Conservation (phyloP, 2,329 filamentous ascomycete species). For the Penicillium sclerotiorum region DNA sequence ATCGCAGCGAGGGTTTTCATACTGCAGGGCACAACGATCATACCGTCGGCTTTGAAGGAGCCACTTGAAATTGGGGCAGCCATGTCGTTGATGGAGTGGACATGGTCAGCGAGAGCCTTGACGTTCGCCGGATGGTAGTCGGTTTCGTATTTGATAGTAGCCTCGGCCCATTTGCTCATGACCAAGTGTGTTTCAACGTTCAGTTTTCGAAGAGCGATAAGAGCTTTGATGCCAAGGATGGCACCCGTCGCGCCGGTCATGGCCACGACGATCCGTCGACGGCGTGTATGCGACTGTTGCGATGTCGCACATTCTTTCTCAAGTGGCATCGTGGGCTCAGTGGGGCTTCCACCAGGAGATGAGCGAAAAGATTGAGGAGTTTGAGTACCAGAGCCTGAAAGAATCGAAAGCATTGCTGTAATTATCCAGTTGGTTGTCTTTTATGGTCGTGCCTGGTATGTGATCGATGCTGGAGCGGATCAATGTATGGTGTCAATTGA, state of each 20-base stretch:
- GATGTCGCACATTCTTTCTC: background rate
- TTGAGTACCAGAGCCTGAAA: constrained; percentile 20
- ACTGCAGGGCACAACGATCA: constrained; percentile 54
- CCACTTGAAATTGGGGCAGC: constrained; percentile 51
- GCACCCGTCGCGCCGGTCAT: constrained; percentile 57
- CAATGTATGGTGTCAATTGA: background rate
- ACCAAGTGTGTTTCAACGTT: constrained; percentile 54
- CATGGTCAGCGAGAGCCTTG: constrained; percentile 41
- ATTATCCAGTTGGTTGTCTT: constrained; percentile 3
- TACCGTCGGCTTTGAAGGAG: constrained; percentile 48
- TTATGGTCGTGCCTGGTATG: background rate
- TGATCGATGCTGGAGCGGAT: background rate
- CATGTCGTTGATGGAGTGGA: constrained; percentile 48
- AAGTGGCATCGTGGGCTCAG: constrained; percentile 5
- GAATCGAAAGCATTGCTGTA: constrained; percentile 18
- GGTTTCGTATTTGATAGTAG: constrained; percentile 54
- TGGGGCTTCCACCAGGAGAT: constrained; percentile 13
- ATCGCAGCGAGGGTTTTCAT: constrained; percentile 54
- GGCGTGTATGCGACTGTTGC: constrained; percentile 7
- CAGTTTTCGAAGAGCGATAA: constrained; percentile 45
- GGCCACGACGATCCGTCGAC: constrained; percentile 48
- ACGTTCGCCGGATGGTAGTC: constrained; percentile 42
- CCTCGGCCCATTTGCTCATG: constrained; percentile 53
- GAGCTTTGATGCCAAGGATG: constrained; percentile 45
- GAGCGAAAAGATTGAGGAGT: constrained; percentile 21